Evolutionary conservation across 1,284 basidiomycete species (phyloP).

Genomic region (Laetiporus sulphureus): DNA sequence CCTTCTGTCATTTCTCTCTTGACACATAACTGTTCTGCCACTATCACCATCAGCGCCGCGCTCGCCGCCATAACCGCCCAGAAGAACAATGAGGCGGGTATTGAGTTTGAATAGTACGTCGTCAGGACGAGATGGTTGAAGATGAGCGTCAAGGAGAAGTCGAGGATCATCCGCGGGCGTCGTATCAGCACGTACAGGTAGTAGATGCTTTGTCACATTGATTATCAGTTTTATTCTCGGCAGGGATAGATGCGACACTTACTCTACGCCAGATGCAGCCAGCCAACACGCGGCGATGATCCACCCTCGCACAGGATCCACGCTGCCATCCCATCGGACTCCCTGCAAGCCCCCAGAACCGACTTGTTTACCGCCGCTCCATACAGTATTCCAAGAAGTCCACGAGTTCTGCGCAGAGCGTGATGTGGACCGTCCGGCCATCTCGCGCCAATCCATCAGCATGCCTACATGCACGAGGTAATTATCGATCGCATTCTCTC

Average conservation of each 20-base stretch:
- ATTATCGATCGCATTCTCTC: not conserved
- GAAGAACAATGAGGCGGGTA: constrained; percentile 89
- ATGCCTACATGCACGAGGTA: constrained; percentile 44
- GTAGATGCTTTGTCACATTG: constrained; percentile 55
- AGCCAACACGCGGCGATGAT: constrained; percentile 83
- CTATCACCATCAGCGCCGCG: constrained; percentile 67
- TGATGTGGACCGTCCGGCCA: constrained; percentile 78
- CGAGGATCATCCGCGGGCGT: constrained; percentile 89
- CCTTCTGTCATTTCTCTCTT: constrained; percentile 90
- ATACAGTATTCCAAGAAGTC: constrained; percentile 61
- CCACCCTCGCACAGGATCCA: constrained; percentile 81
- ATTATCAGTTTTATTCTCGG: constrained; percentile 6
- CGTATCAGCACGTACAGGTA: constrained; percentile 86
- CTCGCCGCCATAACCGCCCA: constrained; percentile 77
- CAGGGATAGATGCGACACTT: constrained; percentile 25
- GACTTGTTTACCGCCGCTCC: constrained; percentile 71
- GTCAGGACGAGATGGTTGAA: constrained; percentile 90
- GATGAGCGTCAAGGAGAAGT: constrained; percentile 86
- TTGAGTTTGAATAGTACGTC: constrained; percentile 81
- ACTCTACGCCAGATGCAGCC: constrained; percentile 77
- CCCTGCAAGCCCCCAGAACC: constrained; percentile 46
- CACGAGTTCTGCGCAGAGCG: constrained; percentile 56
- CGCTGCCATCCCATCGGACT: constrained; percentile 48
- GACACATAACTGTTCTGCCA: constrained; percentile 90
- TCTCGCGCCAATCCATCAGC: constrained; percentile 97